A percentile compares a stretch with the other conserved stretches of the same genome.
These are phyloP conservation scores for Lactifluus rugatus DNA, from an alignment of 768 basidiomycete species.

Conservation along the genomic window DNA sequence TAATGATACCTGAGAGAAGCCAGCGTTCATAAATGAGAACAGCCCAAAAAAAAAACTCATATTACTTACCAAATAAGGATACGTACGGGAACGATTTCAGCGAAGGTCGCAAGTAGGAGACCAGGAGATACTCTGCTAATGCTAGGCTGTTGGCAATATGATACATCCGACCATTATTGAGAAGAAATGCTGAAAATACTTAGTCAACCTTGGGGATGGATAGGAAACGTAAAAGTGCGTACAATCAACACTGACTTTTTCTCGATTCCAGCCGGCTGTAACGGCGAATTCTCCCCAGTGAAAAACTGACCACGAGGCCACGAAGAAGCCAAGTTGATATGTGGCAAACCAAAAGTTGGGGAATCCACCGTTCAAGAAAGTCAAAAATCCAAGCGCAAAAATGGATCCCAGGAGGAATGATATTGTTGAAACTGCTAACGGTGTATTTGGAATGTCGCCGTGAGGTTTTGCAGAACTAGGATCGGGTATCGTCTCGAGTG, in stretches of 20 bases:
- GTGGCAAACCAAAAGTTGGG: constrained; percentile 49
- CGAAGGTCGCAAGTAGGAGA: constrained; percentile 54
- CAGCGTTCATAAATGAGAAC: not conserved
- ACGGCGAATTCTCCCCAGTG: constrained; percentile 94
- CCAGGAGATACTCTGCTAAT: constrained; percentile 68
- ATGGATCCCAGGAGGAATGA: constrained; percentile 77
- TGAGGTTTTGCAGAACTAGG: constrained; percentile 28
- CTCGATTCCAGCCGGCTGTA: constrained; percentile 91
- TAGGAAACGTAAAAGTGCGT: constrained; percentile 28
- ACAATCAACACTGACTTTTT: constrained; percentile 92
- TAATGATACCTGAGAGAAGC: constrained; percentile 41
- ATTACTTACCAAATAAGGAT: constrained; percentile 44
- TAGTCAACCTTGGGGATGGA: not conserved
- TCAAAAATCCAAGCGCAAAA: constrained; percentile 49
- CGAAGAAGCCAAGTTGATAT: constrained; percentile 73
- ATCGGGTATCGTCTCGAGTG: constrained; percentile 49
- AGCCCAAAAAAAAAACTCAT: not conserved
- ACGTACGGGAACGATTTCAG: constrained; percentile 52
- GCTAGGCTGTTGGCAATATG: constrained; percentile 76
- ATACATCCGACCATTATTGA: constrained; percentile 84
- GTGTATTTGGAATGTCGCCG: constrained; percentile 82
- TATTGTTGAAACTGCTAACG: constrained; percentile 63
- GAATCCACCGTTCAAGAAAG: constrained; percentile 41
- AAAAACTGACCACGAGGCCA: constrained; percentile 76
- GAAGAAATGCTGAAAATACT: constrained; percentile 62